Percentiles rank a stretch among this genome's conserved stretches.
phyloP scores from a whole-genome alignment of 306 rosid species.

The Quercus gilva region DNA sequence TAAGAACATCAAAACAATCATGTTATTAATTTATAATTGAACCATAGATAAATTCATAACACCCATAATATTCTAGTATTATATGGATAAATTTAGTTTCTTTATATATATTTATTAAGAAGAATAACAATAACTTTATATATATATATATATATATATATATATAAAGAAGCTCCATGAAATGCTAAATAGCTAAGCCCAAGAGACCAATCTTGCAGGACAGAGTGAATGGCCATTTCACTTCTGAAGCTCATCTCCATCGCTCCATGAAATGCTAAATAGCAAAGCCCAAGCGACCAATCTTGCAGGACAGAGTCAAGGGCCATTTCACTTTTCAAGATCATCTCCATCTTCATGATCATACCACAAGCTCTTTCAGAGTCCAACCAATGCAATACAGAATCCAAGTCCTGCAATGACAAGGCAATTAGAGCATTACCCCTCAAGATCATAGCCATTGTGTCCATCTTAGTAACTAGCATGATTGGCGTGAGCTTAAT shows the following conservation, averaged over 20 bases:
- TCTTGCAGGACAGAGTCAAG: background rate
- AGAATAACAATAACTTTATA: background rate
- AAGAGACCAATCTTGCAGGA: background rate
- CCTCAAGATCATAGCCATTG: slow-evolving; percentile 58
- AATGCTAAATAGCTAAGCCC: background rate
- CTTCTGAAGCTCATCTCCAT: slow-evolving; percentile 19
- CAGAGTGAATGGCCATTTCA: slow-evolving; percentile 20
- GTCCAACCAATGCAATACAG: slow-evolving; percentile 33
- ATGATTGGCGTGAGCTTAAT: slow-evolving; percentile 46
- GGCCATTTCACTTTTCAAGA: slow-evolving; percentile 25
- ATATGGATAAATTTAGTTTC: no score
- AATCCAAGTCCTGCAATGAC: slow-evolving; percentile 41
- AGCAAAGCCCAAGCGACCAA: background rate
- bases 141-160: slow-evolving; percentile 20
- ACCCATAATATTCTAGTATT: no score
- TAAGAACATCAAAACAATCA: no score
- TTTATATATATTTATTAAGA: no score
- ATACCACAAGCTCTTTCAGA: slow-evolving; percentile 16
- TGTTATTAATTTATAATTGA: no score
- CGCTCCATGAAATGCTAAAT: background rate
- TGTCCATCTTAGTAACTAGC: slow-evolving; percentile 54
- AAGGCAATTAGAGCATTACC: slow-evolving; percentile 37
- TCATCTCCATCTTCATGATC: slow-evolving; percentile 24
- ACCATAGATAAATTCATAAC: no score
- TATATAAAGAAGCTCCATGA: slow-evolving; percentile 6